Conservation (phyloP, 768 basidiomycete species). For the Termitomyces sp. region DNA sequence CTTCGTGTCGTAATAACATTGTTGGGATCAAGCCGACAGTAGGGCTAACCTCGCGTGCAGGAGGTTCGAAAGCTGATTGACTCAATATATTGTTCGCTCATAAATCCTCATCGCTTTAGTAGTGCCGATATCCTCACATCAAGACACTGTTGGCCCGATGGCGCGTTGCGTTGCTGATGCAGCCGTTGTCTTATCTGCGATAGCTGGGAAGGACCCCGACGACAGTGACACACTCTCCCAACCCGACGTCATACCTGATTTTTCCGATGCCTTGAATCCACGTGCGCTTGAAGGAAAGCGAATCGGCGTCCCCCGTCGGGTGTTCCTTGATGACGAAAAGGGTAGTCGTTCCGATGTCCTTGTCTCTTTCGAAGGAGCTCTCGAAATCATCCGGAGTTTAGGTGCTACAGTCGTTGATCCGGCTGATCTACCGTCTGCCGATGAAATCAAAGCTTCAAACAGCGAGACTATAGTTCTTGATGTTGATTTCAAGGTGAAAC, state of each 20-base stretch:
- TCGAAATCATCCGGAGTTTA: constrained; percentile 29
- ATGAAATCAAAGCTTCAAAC: constrained; percentile 42
- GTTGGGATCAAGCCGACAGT: constrained; percentile 59
- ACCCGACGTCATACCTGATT: constrained; percentile 49
- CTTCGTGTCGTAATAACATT: constrained; percentile 45
- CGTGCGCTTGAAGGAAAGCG: constrained; percentile 45
- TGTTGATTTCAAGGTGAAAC: constrained; percentile 56
- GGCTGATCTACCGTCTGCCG: constrained; percentile 50
- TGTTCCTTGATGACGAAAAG: constrained; percentile 29
- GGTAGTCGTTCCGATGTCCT: constrained; percentile 28
- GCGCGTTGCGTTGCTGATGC: constrained; percentile 48
- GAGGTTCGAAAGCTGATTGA: constrained; percentile 29
- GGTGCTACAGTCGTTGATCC: constrained; percentile 57
- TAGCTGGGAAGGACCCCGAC: constrained; percentile 48
- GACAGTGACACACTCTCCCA: constrained; percentile 51
- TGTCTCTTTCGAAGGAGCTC: constrained; percentile 33
- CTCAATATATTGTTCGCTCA: background rate
- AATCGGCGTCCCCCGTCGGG: constrained; percentile 46
- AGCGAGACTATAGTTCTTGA: constrained; percentile 49
- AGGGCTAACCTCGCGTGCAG: constrained; percentile 52
- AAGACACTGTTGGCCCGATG: constrained; percentile 58
- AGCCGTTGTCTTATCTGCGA: constrained; percentile 46
- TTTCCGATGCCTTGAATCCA: constrained; percentile 41
- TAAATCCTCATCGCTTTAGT: constrained; percentile 24
- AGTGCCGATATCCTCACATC: constrained; percentile 48